phyloP scores from a whole-genome alignment of 306 rosid genomes.

The Pterocarpus santalinus region DNA sequence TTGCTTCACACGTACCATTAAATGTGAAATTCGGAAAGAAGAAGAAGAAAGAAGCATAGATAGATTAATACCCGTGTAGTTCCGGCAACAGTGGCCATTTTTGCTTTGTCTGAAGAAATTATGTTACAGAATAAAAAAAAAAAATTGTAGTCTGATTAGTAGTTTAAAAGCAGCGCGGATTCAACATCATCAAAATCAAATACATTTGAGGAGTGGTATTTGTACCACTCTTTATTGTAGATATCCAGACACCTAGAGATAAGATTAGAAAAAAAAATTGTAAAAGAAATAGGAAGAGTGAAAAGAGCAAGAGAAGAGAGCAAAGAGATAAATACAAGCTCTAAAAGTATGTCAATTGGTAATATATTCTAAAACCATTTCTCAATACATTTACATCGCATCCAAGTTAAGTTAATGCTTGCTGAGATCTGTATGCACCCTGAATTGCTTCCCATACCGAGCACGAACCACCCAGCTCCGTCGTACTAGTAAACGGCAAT shows the following conservation, averaged over 20 bases:
- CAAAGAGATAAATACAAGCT: too few relatives aligned
- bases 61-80: constrained; percentile 40
- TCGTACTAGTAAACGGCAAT: background rate
- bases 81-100: constrained; percentile 56
- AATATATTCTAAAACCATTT: too few relatives aligned
- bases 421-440: constrained; percentile 14
- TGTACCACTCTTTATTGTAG: too few relatives aligned
- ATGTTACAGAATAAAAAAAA: background rate
- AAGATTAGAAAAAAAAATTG: too few relatives aligned
- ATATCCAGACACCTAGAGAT: too few relatives aligned
- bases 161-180: background rate
- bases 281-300: too few relatives aligned
- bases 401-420: background rate
- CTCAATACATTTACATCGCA: background rate
- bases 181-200: constrained; percentile 21
- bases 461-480: background rate
- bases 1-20: background rate
- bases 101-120: background rate
- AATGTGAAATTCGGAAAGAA: background rate
- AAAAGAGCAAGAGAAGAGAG: too few relatives aligned
- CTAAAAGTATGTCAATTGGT: too few relatives aligned
- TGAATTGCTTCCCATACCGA: background rate
- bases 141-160: background rate
- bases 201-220: too few relatives aligned
- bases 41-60: background rate